Evolutionary conservation across 164 flowering plant genomes (phyloP), one percentile per base, ranked within the genome.

Genomic region (Liquidambar formosana): DNA sequence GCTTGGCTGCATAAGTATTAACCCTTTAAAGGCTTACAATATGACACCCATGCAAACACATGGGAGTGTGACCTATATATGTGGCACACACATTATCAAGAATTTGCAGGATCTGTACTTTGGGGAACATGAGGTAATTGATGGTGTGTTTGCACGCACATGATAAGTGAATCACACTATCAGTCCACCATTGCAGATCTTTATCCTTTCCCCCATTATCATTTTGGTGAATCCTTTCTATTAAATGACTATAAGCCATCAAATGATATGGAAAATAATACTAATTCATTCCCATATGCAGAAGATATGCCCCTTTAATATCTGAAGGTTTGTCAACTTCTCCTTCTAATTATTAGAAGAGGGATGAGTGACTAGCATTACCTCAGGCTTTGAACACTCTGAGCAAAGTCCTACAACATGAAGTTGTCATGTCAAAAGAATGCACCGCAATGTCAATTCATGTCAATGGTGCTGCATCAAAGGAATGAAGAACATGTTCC

Each of bases 401-500:
- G n/a, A 57, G 51, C 62, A 25, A 49, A 62, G 19, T 21, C 33
- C 25, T 48, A 23, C 27, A 66, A 48, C 1, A 27, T n/a, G 49
- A 38, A 53, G 58, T 44, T 25, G 38, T 1, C 18, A 22, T 62
- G n/a, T 56, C n/a, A 41, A 19, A 60, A 61, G 67, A 71, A 73
- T 41, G 69, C 27, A 61, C n/a, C 4, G 19, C 25, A 25, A 47
- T 63, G 46, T 61, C 49, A 19, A 47, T 25, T 66, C 58, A 82
- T 33, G 75, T 66, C 19, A 64, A 53, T 41, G 84, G 68, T 58
- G 76, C 75, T n/a, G 75, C 51, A 74, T 91, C 95, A 68, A 93
- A 93, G 28, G 98, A 93, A 76, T 89, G 93, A 64, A 93, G 85
- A 76, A 89, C 85, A 78, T 82, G 73, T 75, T 91, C 95, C 78